phyloP scores from a whole-genome alignment of 1,284 basidiomycete species.

The Ustilago sp. region DNA sequence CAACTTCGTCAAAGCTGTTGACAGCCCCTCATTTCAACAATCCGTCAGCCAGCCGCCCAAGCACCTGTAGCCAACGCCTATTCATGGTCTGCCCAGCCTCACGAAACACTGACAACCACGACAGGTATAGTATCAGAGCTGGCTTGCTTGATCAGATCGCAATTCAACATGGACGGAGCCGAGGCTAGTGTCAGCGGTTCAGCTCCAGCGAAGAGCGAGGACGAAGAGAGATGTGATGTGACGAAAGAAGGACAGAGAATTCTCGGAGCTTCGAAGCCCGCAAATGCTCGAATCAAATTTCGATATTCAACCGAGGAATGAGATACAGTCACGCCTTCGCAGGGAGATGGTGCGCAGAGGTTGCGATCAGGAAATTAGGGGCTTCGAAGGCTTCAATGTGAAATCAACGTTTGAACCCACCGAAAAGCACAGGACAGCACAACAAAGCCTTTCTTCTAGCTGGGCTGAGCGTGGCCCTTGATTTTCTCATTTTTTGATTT shows the following conservation, averaged over 20 bases:
- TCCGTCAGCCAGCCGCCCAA: too few species aligned
- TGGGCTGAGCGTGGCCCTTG: conserved; percentile 10
- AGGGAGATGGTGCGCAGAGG: not conserved
- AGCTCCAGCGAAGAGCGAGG: too few species aligned
- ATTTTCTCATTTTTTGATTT: conserved; percentile 12
- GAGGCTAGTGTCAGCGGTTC: too few species aligned
- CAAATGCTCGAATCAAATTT: conserved; percentile 1
- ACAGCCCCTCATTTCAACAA: not conserved
- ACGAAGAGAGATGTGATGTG: not conserved
- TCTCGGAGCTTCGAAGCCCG: conserved; percentile 15
- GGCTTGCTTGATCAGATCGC: too few species aligned
- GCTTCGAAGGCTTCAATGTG: conserved; percentile 25
- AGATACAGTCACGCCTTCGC: not conserved
- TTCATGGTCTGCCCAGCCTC: not conserved
- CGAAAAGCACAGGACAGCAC: not conserved
- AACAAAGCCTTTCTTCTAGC: not conserved
- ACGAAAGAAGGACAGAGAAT: not conserved
- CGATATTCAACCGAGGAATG: not conserved
- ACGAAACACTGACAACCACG: too few species aligned
- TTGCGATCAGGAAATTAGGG: not conserved
- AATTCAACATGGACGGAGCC: too few species aligned
- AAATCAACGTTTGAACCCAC: conserved; percentile 3
- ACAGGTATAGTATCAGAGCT: too few species aligned
- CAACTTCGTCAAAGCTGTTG: not conserved
- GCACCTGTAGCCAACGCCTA: not conserved